A percentile compares a stretch with the other conserved stretches of the same genome.
phyloP scores from a whole-genome alignment of 192 early-diverging fungal species.

The Phlyctochytrium planicorne region DNA sequence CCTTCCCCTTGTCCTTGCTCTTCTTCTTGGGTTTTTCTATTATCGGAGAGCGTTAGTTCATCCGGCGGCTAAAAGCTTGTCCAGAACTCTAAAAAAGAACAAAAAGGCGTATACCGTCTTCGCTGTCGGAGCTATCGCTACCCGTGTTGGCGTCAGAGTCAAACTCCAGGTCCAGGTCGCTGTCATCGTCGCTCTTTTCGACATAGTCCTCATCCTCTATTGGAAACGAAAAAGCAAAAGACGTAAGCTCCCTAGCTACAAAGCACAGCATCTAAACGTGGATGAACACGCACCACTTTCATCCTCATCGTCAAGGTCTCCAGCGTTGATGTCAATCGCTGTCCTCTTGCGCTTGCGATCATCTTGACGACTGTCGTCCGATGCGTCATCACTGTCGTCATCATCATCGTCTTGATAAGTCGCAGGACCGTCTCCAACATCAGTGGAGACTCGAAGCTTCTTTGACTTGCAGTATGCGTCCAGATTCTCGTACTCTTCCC shows the following conservation, averaged over 20 bases:
- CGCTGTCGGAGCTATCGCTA: conserved; percentile 15
- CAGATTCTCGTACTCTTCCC: conserved; percentile 83
- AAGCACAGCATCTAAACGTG: not conserved
- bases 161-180: conserved; percentile 24
- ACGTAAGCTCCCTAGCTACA: not conserved
- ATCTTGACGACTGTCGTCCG: conserved; percentile 15
- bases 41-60: not conserved
- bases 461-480: conserved; percentile 81
- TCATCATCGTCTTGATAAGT: conserved; percentile 30
- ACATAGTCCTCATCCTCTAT: conserved; percentile 31
- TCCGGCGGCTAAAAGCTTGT: not conserved
- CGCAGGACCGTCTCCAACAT: conserved; percentile 44
- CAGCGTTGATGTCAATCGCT: conserved; percentile 11
- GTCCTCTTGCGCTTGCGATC: conserved; percentile 19
- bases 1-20: conserved; percentile 7
- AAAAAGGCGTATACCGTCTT: not conserved
- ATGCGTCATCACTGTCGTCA: conserved; percentile 36
- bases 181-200: conserved; percentile 24
- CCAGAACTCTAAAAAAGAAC: too few species aligned
- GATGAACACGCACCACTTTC: conserved; percentile 18
- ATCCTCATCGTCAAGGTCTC: conserved; percentile 27
- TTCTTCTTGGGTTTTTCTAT: conserved; percentile 4
- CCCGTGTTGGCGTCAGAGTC: conserved; percentile 18
- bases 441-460: conserved; percentile 41
- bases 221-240: not conserved